Percentiles rank a stretch among this genome's conserved stretches.
Evolutionary conservation across 306 rosid species (phyloP).

Genomic region (Cicer bijugum): DNA sequence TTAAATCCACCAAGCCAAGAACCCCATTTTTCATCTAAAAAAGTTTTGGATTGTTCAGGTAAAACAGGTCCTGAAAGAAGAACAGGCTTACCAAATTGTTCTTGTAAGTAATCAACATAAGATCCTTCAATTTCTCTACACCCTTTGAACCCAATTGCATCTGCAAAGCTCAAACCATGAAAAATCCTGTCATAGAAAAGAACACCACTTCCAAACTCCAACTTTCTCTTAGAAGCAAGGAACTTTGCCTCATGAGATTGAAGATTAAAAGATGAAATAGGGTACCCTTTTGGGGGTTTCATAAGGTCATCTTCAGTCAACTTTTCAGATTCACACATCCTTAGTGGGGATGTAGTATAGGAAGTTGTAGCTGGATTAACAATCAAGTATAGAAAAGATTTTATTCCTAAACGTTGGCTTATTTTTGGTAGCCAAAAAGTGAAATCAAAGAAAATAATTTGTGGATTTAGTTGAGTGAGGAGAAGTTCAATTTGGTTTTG

Average conservation of each 20-base stretch:
- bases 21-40: constrained; percentile 42
- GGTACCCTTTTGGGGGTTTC: constrained; percentile 48
- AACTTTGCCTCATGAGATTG: constrained; percentile 37
- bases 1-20: constrained; percentile 39
- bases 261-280: constrained; percentile 39
- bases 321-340: constrained; percentile 27
- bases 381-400: constrained; percentile 35
- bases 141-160: constrained; percentile 48
- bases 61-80: constrained; percentile 44
- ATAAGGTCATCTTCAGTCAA: constrained; percentile 40
- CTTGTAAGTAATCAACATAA: constrained; percentile 34
- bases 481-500: constrained; percentile 30
- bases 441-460: constrained; percentile 49
- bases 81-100: constrained; percentile 39
- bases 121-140: constrained; percentile 46
- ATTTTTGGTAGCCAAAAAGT: constrained; percentile 40
- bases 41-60: constrained; percentile 22
- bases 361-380: constrained; percentile 37
- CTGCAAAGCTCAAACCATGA: background rate
- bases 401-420: constrained; percentile 36
- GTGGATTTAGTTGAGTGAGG: constrained; percentile 34
- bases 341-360: background rate
- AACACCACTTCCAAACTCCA: constrained; percentile 44
- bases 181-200: constrained; percentile 12
- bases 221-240: background rate